Evolutionary conservation across 192 early-diverging fungal genomes (phyloP), one percentile per base, ranked within the genome.

Genomic region (Irineochytrium annulatum): DNA sequence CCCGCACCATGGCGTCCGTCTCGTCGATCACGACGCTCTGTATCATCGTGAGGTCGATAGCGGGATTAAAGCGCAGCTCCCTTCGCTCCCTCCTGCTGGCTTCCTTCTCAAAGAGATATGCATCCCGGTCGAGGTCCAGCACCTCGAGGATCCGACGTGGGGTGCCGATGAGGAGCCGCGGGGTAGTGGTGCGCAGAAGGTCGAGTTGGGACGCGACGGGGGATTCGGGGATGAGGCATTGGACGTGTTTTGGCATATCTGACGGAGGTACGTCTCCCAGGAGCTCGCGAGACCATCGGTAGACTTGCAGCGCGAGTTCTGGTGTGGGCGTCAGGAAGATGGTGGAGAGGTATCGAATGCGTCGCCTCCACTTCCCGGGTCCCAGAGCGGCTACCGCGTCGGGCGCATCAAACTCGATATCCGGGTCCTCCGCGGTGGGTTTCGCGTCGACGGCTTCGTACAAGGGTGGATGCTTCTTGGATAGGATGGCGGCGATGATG

Each of bases 21-120:
- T 80, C 75, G 62, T 80, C 78, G 1, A 80, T 45, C 0, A 77
- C 63, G 22, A 80, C 8, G 4, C 54, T 60, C 57, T 80, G 75
- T 27, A 80, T n/a, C n/a, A n/a, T n/a, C n/a, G n/a, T n/a, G n/a
- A n/a, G n/a, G n/a, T n/a, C n/a, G n/a, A n/a, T n/a, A n/a, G n/a
- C n/a, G n/a, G n/a, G n/a, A n/a, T n/a, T n/a, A n/a, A n/a, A n/a
- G n/a, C n/a, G n/a, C n/a, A n/a, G n/a, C n/a, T n/a, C n/a, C 29
- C 0, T 69, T 44, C n/a, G 60, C 28, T 6, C 53, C 44, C 43
- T 77, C 78, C 16, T 70, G 48, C 19, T 27, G 32, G 6, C n/a
- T n/a, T n/a, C n/a, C n/a, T n/a, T n/a, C n/a, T n/a, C n/a, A n/a
- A n/a, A n/a, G n/a, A n/a, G n/a, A n/a, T n/a, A n/a, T n/a, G n/a